phyloP scores from a whole-genome alignment of 2,329 filamentous ascomycete genomes.

The Graphium sp. region DNA sequence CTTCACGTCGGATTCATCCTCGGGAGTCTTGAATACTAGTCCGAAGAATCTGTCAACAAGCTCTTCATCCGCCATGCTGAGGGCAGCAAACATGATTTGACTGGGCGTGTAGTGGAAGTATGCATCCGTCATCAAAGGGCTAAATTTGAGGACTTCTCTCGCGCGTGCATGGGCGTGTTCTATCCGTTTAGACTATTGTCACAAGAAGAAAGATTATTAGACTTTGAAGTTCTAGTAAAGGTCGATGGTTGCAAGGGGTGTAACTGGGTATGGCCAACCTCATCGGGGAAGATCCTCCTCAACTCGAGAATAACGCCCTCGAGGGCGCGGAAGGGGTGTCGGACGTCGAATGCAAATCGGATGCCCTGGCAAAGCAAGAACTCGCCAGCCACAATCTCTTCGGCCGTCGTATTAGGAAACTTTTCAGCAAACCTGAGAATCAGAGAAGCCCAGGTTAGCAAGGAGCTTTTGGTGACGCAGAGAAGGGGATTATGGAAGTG shows the following conservation, averaged over 20 bases:
- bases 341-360: conserved; percentile 83
- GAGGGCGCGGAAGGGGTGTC: conserved; percentile 75
- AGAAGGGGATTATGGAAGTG: not conserved
- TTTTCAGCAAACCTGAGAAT: conserved; percentile 42
- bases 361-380: conserved; percentile 86
- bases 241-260: conserved; percentile 4
- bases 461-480: too few species aligned
- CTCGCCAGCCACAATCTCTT: conserved; percentile 79
- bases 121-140: conserved; percentile 77
- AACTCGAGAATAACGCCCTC: conserved; percentile 80
- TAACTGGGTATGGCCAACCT: conserved; percentile 23
- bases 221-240: too few species aligned
- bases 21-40: conserved; percentile 11
- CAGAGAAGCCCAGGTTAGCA: not conserved
- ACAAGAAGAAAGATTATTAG: too few species aligned
- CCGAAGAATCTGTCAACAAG: conserved; percentile 24
- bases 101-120: conserved; percentile 93
- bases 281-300: conserved; percentile 45
- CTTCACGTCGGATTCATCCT: conserved; percentile 11
- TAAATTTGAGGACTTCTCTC: conserved; percentile 57
- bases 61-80: conserved; percentile 57
- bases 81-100: conserved; percentile 77
- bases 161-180: conserved; percentile 55
- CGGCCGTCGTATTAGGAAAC: conserved; percentile 53
- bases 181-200: too few species aligned